Evolutionary conservation across 2,329 filamentous ascomycete genomes (phyloP), one percentile per base, ranked within the genome.

Genomic region (Fusarium oxysporum): DNA sequence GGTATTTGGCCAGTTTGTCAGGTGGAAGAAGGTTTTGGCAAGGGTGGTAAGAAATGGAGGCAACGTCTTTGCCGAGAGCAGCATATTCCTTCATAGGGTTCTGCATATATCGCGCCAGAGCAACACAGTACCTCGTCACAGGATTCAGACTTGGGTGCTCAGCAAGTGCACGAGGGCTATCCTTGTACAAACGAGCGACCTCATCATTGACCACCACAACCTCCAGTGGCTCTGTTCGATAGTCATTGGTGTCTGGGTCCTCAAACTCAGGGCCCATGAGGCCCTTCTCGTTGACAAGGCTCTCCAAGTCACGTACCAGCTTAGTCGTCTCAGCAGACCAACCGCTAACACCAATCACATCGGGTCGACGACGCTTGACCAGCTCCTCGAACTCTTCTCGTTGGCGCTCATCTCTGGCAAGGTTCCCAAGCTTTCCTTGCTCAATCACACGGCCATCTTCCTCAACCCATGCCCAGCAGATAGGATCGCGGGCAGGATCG

Each of bases 71-170:
- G 62, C 95, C 95, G 50, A 99, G 88, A 2, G 95, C 94, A 16
- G 96, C 96, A 81, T 99, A 99, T 81, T 99, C 95, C 83, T 97
- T 96, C 84, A 99, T 89, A 2, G 96, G 96, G 78, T 96, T 97
- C 82, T 99, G 96, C 82, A 99, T 88, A 81, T 98, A 99, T 70
- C 92, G 92, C 25, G 93, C 96, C 43, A 99, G 85, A 33, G 92
- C 95, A 73, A 97, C 91, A 80, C 95, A 97, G 83, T 99, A 99
- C 77, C 94, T 90, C 2, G 92, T 93, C 57, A 97, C 86, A 11
- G 94, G 90, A 59, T 90, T 89, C 35, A 97, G 87, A 17, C 91
- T 92, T 10, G 96, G 95, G 79, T 97, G 94, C 71, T 98, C 96
- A 16, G 89, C 85, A 54, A 89, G 86, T 16, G 93, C 95, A 45